These are phyloP conservation scores for Triticum urartu DNA, from an alignment of 176 grass and related monocot species.

Conservation along the genomic window DNA sequence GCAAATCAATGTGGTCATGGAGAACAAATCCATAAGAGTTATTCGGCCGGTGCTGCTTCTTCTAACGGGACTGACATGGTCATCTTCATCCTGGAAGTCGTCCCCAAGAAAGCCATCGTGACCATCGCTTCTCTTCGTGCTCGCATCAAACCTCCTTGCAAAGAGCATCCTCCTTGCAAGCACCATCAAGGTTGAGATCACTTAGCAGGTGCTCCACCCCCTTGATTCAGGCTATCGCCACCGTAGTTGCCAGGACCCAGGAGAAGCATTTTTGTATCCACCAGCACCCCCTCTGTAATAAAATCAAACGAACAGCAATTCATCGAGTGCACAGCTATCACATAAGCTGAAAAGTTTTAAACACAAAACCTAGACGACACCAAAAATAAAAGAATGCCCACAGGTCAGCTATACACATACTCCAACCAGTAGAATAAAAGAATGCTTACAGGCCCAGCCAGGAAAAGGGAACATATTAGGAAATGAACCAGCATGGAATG, in stretches of 20 bases:
- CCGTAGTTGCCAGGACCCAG: background rate
- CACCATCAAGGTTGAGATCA: conserved; percentile 31
- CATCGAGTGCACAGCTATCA: background rate
- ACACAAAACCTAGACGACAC: background rate
- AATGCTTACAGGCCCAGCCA: background rate
- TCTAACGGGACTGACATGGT: background rate
- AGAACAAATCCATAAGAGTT: background rate
- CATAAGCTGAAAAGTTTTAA: background rate
- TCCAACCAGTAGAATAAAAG: background rate
- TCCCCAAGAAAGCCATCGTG: conserved; percentile 21
- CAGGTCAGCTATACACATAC: background rate
- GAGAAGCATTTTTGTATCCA: background rate
- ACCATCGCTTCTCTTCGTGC: background rate
- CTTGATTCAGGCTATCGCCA: conserved; percentile 11
- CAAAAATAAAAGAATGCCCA: background rate
- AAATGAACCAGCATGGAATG: background rate
- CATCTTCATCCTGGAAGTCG: conserved; percentile 34
- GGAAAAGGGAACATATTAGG: background rate
- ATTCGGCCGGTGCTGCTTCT: background rate
- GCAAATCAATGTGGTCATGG: background rate
- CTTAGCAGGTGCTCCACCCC: background rate
- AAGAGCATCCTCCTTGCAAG: background rate
- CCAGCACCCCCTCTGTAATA: background rate
- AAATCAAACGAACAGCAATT: background rate
- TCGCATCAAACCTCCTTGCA: background rate